Base-by-base conservation (phyloP, 2,329 filamentous ascomycete species). In the Colletotrichum tanaceti region DNA sequence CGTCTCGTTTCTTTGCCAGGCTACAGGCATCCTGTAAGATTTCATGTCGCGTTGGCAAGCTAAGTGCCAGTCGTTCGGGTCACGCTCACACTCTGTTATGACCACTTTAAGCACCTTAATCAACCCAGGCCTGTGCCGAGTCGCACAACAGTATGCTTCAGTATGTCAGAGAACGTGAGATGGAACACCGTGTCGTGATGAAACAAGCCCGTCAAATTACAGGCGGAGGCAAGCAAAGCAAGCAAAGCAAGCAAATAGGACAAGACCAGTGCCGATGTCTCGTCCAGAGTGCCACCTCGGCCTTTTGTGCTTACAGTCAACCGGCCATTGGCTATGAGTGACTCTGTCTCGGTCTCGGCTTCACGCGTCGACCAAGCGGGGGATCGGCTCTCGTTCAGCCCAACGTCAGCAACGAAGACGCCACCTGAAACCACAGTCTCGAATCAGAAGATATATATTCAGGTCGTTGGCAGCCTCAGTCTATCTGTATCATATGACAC, bases 61-160 rank as follows among this genome's bases (percentile, higher is more conserved):
- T 39, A 53, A 59, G 32, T 65, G 53, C 65, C 65, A 68, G 39
- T 68, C 65, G 41, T 65, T 55, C 58, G 65, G 61, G 49, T 65
- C 47, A 54, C 61, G 54, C 61, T 65, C 38, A 24, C 32, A n/a
- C 10, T 41, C 35, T 7, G 32, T 47, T 47, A 10, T 22, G n/a
- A n/a, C 35, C 13, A 14, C 52, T 35, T 43, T 49, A 24, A 46
- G 44, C 58, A 38, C 58, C 32, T 39, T 60, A 20, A 46, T 39
- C 55, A 24, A 24, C 11, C 10, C 13, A 28, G 5, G 20, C 18
- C 39, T 39, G 18, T 49, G 41, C 14, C 13, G 43, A 35, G 52
- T 41, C 18, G 41, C 46, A 24, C 35, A 32, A 43, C 18, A 28
- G 35, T 54, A 24, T 41, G 43, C n/a, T 24, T 35, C 57, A 20